Conservation (phyloP, 352 stramenopile species). For the Thalassiosira ordinaria region DNA sequence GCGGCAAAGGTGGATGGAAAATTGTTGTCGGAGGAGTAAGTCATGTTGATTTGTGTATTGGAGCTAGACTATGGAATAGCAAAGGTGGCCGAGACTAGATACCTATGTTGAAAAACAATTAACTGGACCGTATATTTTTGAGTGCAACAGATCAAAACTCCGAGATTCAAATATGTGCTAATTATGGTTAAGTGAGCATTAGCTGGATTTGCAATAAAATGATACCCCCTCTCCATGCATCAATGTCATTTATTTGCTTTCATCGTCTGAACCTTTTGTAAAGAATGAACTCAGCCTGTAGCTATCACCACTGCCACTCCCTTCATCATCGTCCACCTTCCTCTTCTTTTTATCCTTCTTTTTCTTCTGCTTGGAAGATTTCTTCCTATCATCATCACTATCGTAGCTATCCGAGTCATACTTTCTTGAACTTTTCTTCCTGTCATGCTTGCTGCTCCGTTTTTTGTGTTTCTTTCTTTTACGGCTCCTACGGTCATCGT, state of each 20-base stretch:
- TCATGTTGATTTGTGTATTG: not conserved
- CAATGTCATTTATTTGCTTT: conserved; percentile 40
- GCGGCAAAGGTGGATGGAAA: conserved; percentile 71
- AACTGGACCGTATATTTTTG: too few species aligned
- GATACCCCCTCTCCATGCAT: not conserved
- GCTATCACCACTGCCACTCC: conserved; percentile 55
- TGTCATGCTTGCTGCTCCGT: conserved; percentile 20
- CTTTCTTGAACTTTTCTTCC: conserved; percentile 83
- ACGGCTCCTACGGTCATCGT: conserved; percentile 76
- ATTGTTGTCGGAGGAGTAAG: conserved; percentile 51
- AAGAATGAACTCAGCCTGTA: conserved; percentile 92
- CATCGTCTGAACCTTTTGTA: conserved; percentile 79
- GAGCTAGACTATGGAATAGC: too few species aligned
- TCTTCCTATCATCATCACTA: conserved; percentile 76
- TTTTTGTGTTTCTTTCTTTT: conserved; percentile 85
- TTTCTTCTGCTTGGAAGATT: conserved; percentile 88
- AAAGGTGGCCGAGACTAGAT: too few species aligned
- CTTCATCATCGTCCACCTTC: conserved; percentile 32
- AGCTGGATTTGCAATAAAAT: too few species aligned
- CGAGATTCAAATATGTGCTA: too few species aligned
- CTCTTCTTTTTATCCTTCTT: conserved; percentile 85
- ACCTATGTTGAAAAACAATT: too few species aligned
- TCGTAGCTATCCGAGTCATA: conserved; percentile 71
- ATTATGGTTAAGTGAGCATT: too few species aligned
- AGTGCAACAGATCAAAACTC: too few species aligned